These are phyloP conservation scores for Teunomyces stri DNA, from an alignment of 805 yeast genomes.

Conservation along the genomic window DNA sequence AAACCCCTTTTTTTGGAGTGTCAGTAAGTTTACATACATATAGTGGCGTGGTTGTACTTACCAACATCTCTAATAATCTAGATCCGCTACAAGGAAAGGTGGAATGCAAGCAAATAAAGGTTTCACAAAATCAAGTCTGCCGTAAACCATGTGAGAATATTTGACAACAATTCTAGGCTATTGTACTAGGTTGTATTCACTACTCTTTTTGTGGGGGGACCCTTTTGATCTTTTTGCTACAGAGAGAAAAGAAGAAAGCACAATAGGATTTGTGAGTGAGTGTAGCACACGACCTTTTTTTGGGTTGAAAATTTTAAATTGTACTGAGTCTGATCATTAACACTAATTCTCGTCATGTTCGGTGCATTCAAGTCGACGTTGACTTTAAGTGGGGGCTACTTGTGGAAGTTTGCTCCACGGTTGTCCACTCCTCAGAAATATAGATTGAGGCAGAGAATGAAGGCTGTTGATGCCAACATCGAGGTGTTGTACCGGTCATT, in stretches of 20 bases:
- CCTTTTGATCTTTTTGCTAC: too few relatives aligned
- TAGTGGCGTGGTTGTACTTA: too few relatives aligned
- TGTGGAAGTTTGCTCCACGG: conserved; percentile 57
- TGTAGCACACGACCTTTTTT: background rate
- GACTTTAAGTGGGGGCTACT: conserved; percentile 64
- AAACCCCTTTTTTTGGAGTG: background rate
- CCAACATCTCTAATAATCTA: too few relatives aligned
- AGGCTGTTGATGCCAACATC: conserved; percentile 75
- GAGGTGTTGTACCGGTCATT: conserved; percentile 51
- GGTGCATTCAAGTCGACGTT: conserved; percentile 69
- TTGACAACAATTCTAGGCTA: too few relatives aligned
- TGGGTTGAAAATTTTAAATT: conserved; percentile 1
- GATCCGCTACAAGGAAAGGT: too few relatives aligned
- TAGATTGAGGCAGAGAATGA: conserved; percentile 81
- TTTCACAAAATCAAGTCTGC: too few relatives aligned
- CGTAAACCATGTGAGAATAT: too few relatives aligned
- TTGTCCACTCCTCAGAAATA: conserved; percentile 77
- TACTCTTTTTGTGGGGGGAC: too few relatives aligned
- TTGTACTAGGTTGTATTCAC: too few relatives aligned
- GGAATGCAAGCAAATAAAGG: too few relatives aligned
- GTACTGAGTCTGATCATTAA: background rate
- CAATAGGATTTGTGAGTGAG: background rate
- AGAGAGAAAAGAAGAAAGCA: too few relatives aligned
- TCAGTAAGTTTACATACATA: too few relatives aligned
- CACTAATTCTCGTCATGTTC: conserved; percentile 41